These are phyloP conservation scores for Albizia julibrissin DNA, from an alignment of 306 rosid species.

Conservation along the genomic window DNA sequence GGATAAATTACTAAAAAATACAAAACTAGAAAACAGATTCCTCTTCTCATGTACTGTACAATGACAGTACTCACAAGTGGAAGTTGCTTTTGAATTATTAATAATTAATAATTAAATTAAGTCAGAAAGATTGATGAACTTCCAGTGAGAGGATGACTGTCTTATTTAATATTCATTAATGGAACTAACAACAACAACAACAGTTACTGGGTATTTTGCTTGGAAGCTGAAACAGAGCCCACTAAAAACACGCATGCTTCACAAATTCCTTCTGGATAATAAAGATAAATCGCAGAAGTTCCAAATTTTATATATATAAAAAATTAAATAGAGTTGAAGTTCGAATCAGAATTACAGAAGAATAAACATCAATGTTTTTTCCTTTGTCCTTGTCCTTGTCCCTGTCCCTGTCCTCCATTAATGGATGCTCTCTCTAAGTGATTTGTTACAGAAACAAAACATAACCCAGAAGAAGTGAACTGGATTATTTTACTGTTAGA, in stretches of 20 bases:
- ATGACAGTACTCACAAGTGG: slow-evolving; percentile 55
- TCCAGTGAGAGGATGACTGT: slow-evolving; percentile 51
- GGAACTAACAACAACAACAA: background rate
- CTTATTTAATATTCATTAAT: slow-evolving; percentile 26
- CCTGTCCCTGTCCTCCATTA: slow-evolving; percentile 17
- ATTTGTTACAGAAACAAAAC: slow-evolving; percentile 31
- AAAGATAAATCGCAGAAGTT: slow-evolving; percentile 7
- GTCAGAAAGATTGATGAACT: slow-evolving; percentile 50
- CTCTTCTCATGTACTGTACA: slow-evolving; percentile 50
- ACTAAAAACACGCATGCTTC: slow-evolving; percentile 46
- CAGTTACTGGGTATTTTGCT: background rate
- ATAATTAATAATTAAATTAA: slow-evolving; percentile 18
- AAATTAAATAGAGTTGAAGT: background rate
- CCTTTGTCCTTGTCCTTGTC: background rate
- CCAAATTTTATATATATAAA: slow-evolving; percentile 5
- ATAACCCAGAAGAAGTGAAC: slow-evolving; percentile 28
- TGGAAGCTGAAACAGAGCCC: slow-evolving; percentile 56
- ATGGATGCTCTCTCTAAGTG: slow-evolving; percentile 35
- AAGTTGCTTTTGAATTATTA: slow-evolving; percentile 36
- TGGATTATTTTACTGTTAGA: slow-evolving; percentile 51
- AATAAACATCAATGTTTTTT: slow-evolving; percentile 21
- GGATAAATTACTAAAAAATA: background rate
- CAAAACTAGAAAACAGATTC: slow-evolving; percentile 41
- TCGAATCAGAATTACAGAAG: slow-evolving; percentile 1
- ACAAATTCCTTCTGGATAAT: slow-evolving; percentile 8